Percentiles rank a stretch among this genome's conserved stretches.
These are phyloP conservation scores for Echeveria elegans DNA, from an alignment of 164 flowering plant species.

Conservation along the genomic window DNA sequence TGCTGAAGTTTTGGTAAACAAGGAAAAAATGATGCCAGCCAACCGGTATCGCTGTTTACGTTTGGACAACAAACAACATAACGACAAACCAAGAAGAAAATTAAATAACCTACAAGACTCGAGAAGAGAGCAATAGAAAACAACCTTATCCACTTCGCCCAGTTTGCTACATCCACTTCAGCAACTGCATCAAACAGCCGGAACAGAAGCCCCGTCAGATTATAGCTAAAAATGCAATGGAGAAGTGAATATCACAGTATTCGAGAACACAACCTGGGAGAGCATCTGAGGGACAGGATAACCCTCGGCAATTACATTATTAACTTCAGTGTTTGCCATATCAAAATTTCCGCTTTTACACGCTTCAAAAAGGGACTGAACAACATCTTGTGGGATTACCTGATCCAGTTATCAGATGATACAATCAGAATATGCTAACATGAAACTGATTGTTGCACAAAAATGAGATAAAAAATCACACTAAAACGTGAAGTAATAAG, in stretches of 20 bases:
- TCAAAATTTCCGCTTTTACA: conserved; percentile 91
- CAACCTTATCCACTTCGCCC: too few species aligned
- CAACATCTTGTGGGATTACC: conserved; percentile 72
- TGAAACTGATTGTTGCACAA: background rate
- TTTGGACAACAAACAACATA: background rate
- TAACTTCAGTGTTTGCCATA: conserved; percentile 68
- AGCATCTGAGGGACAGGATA: conserved; percentile 92
- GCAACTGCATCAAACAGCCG: conserved; percentile 78
- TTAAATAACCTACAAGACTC: background rate
- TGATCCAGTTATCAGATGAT: conserved; percentile 17
- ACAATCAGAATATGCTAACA: background rate
- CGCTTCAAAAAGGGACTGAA: conserved; percentile 45
- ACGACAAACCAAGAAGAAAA: background rate
- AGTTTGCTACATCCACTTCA: conserved; percentile 71
- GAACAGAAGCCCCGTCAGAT: conserved; percentile 16
- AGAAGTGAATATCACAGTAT: background rate
- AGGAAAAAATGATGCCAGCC: background rate
- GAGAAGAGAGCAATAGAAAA: background rate
- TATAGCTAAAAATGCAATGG: background rate
- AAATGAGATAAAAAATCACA: background rate
- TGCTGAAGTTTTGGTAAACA: background rate
- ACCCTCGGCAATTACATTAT: conserved; percentile 77
- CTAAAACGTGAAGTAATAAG: background rate
- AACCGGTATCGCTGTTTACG: background rate
- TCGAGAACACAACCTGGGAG: conserved; percentile 48